These are phyloP conservation scores for Paracamarosporium sp. DNA, from an alignment of 2,329 filamentous ascomycete species.

Conservation along the genomic window DNA sequence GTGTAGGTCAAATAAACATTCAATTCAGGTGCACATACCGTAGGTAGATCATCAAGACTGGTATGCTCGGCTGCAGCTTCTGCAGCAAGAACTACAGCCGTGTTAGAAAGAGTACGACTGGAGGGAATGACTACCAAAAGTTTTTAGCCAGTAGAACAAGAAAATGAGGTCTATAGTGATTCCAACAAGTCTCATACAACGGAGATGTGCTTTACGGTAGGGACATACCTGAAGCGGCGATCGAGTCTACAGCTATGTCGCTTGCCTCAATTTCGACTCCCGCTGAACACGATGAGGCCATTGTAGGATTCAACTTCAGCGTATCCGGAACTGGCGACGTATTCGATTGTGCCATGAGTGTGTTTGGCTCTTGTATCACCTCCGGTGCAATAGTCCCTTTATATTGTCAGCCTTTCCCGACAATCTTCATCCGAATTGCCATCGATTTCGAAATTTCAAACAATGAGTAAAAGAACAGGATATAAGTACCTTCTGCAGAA, in stretches of 20 bases:
- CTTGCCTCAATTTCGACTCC: not conserved
- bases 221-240: not conserved
- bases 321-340: not conserved
- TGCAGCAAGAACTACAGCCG: not conserved
- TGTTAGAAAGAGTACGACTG: too few relatives aligned
- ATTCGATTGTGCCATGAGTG: not conserved
- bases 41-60: constrained; percentile 1
- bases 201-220: too few relatives aligned
- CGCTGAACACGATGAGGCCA: not conserved
- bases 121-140: too few relatives aligned
- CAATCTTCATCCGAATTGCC: not conserved
- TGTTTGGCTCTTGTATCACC: not conserved
- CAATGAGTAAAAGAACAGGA: not conserved
- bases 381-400: not conserved
- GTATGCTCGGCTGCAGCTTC: not conserved
- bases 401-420: not conserved
- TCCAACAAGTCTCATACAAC: too few relatives aligned
- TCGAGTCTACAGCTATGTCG: not conserved
- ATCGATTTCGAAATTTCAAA: not conserved
- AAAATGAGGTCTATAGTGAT: too few relatives aligned
- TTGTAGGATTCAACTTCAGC: not conserved
- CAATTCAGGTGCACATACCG: not conserved
- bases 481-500: not conserved
- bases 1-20: not conserved
- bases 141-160: too few relatives aligned